phyloP scores from a whole-genome alignment of 2,329 filamentous ascomycete genomes.

The Thermomyces lanuginosus region DNA sequence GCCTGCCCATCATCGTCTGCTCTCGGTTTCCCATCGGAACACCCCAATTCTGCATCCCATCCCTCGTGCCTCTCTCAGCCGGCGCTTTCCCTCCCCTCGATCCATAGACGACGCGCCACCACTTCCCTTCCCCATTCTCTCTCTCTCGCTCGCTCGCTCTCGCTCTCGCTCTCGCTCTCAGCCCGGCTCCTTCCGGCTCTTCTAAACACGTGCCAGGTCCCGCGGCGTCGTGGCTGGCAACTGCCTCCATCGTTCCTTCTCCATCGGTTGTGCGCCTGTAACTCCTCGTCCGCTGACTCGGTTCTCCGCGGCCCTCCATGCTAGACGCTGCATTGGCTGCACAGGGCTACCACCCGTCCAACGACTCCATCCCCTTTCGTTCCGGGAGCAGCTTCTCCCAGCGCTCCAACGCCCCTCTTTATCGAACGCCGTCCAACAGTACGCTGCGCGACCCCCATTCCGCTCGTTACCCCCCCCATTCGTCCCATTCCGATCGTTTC shows the following conservation, averaged over 20 bases:
- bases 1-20: constrained; percentile 3
- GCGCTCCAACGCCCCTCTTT: constrained; percentile 4
- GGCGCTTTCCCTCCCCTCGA: constrained; percentile 1
- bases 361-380: not conserved
- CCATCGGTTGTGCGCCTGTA: constrained; percentile 6
- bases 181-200: constrained; percentile 3
- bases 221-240: too few relatives aligned
- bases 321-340: too few relatives aligned
- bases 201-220: too few relatives aligned
- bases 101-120: not conserved
- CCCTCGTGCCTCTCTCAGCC: constrained; percentile 2
- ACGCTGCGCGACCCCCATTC: not conserved
- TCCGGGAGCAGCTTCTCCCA: constrained; percentile 2
- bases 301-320: not conserved
- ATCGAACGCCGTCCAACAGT: constrained; percentile 2
- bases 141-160: constrained; percentile 4
- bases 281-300: constrained; percentile 4
- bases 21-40: constrained; percentile 3
- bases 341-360: not conserved
- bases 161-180: constrained; percentile 5
- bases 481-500: constrained; percentile 16
- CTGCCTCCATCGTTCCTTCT: constrained; percentile 4
- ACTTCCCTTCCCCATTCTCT: not conserved
- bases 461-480: constrained; percentile 1
- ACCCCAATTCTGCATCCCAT: constrained; percentile 3